Evolutionary conservation across 1,139 yeast genomes (phyloP).

Genomic region (Candida freyschussii): DNA sequence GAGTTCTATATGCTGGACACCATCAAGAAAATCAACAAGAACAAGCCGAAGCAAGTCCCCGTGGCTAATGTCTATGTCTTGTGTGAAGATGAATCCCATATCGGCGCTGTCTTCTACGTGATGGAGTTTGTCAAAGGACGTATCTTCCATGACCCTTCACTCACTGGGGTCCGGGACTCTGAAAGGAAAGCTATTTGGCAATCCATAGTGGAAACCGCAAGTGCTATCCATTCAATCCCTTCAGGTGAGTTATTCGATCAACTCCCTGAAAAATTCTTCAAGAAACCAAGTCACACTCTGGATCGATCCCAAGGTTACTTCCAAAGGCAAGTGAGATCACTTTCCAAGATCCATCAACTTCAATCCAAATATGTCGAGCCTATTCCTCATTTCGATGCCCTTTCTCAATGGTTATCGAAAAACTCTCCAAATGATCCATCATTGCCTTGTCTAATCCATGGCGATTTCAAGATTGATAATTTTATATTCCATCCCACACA

Average conservation of each 20-base stretch:
- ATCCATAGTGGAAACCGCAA: conserved; percentile 46
- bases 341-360: conserved; percentile 42
- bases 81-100: conserved; percentile 47
- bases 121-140: conserved; percentile 61
- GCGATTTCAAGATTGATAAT: conserved; percentile 66
- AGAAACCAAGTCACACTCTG: conserved; percentile 29
- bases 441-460: conserved; percentile 50
- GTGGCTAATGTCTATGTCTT: conserved; percentile 43
- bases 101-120: conserved; percentile 50
- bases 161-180: conserved; percentile 31
- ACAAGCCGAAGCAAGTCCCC: conserved; percentile 35
- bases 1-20: conserved; percentile 54
- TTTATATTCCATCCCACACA: conserved; percentile 49
- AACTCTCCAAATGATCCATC: conserved; percentile 46
- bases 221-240: conserved; percentile 50
- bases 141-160: conserved; percentile 51
- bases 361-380: conserved; percentile 49
- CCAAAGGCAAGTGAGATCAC: conserved; percentile 50
- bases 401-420: conserved; percentile 39
- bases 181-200: conserved; percentile 39
- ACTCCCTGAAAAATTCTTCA: conserved; percentile 45
- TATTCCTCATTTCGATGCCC: conserved; percentile 45
- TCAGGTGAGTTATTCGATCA: conserved; percentile 39
- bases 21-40: conserved; percentile 27
- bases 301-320: conserved; percentile 37